Evolutionary conservation across 2,329 filamentous ascomycete species (phyloP).

Genomic region (Zasmidium angulare): DNA sequence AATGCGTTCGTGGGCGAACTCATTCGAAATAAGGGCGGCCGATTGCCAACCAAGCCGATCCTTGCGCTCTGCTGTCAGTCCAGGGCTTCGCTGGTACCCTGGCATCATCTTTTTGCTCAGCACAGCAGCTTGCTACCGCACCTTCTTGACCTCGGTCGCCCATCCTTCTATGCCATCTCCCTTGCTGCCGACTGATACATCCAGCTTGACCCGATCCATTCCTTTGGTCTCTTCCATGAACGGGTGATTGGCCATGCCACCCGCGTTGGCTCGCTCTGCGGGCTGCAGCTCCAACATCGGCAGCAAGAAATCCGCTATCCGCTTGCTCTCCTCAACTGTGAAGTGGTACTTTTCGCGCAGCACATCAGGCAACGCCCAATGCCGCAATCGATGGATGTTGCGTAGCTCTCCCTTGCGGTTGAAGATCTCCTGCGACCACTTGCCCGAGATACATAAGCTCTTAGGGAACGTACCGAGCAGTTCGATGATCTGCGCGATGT

Average conservation of each 20-base stretch:
- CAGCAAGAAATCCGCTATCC: conserved; percentile 76
- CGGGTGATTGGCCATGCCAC: conserved; percentile 83
- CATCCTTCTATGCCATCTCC: conserved; percentile 95
- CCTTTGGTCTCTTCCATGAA: conserved; percentile 85
- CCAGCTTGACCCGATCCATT: conserved; percentile 78
- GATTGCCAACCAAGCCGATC: too few species aligned
- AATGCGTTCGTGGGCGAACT: background rate
- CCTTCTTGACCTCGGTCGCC: conserved; percentile 80
- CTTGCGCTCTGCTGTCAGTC: background rate
- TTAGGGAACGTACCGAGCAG: conserved; percentile 91
- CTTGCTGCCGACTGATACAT: conserved; percentile 73
- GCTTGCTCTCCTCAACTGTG: conserved; percentile 74
- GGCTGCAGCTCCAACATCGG: conserved; percentile 91
- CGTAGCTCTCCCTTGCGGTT: conserved; percentile 95
- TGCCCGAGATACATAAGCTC: conserved; percentile 84
- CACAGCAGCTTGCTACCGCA: conserved; percentile 53
- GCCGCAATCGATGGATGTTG: conserved; percentile 92
- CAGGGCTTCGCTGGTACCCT: background rate
- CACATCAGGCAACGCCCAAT: conserved; percentile 93
- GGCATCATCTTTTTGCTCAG: background rate
- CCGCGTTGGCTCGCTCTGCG: conserved; percentile 87
- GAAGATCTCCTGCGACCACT: conserved; percentile 99
- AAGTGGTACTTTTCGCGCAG: conserved; percentile 97
- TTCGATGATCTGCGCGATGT: conserved; percentile 98
- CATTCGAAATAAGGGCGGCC: background rate